These are phyloP conservation scores for Inga leiocalycina DNA, from an alignment of 306 rosid species.

Conservation along the genomic window DNA sequence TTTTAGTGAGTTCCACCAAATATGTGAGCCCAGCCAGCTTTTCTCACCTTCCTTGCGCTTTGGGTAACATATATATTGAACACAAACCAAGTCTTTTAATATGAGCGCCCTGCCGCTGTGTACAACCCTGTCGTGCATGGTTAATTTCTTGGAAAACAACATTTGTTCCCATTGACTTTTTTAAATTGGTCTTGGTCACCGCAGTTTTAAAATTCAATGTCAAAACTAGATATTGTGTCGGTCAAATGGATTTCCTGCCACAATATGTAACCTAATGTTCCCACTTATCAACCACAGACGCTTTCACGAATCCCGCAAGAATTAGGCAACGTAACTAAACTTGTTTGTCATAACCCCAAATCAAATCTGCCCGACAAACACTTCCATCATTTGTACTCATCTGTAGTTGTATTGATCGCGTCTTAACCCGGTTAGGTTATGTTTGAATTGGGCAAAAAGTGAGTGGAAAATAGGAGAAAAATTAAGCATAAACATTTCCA, in stretches of 20 bases:
- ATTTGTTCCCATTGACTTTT: neutral
- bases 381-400: neutral
- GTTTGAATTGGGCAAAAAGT: no score
- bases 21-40: no score
- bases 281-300: neutral
- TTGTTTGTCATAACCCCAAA: neutral
- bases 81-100: no score
- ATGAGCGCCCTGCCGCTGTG: neutral
- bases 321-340: neutral
- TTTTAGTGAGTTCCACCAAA: no score
- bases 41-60: no score
- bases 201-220: neutral
- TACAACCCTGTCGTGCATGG: neutral
- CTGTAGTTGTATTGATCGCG: neutral
- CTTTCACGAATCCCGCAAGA: neutral
- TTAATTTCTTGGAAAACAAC: neutral
- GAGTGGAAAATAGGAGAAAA: no score
- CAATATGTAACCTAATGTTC: neutral
- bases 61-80: no score
- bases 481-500: no score
- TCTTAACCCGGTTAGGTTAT: neutral
- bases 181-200: neutral
- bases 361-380: neutral
- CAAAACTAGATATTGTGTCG: neutral
- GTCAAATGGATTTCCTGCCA: neutral